Percentiles rank a stretch among this genome's conserved stretches.
phyloP scores from a whole-genome alignment of 75 land plant genomes.

The Cryptomeria japonica region DNA sequence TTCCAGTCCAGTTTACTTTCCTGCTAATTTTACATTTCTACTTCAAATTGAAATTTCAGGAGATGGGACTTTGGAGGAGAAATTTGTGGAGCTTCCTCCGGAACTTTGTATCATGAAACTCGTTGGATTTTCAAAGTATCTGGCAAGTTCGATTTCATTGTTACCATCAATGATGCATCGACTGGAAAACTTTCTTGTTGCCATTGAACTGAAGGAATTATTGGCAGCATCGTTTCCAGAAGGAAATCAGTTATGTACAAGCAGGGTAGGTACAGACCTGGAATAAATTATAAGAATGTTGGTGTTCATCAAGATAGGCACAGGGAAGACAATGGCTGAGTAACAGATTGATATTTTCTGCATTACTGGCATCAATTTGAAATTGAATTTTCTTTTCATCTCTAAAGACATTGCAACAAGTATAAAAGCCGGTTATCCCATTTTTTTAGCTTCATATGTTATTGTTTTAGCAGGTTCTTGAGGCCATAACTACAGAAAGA shows the following conservation, averaged over 20 bases:
- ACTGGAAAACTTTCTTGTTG: constrained; percentile 78
- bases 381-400: background rate
- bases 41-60: constrained; percentile 24
- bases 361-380: background rate
- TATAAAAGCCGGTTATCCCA: background rate
- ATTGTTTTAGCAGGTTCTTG: constrained; percentile 62
- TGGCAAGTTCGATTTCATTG: constrained; percentile 73
- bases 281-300: background rate
- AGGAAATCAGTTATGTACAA: constrained; percentile 54
- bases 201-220: constrained; percentile 62
- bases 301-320: background rate
- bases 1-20: background rate
- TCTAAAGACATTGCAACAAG: background rate
- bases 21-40: background rate
- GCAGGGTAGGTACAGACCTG: constrained; percentile 36
- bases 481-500: constrained; percentile 87
- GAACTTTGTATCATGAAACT: constrained; percentile 81
- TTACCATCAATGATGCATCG: constrained; percentile 96
- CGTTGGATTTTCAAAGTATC: constrained; percentile 61
- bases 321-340: background rate
- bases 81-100: constrained; percentile 83
- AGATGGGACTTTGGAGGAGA: constrained; percentile 43
- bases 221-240: constrained; percentile 59
- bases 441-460: background rate
- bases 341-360: background rate